These are phyloP conservation scores for Sporothrix pseudoabietina DNA, from an alignment of 2,329 filamentous ascomycete genomes.

Conservation along the genomic window DNA sequence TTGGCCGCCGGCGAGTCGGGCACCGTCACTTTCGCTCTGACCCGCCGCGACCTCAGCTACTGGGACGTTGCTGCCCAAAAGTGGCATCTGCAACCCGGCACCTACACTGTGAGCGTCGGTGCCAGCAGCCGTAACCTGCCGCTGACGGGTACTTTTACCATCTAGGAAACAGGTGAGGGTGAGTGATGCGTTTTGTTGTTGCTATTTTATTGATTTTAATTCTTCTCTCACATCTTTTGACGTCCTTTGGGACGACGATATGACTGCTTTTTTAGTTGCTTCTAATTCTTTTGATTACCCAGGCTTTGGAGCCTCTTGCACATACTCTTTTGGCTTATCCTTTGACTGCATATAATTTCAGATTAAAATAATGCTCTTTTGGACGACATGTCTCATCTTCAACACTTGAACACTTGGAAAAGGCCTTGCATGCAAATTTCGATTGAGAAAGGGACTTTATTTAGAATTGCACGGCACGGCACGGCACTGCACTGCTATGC, in stretches of 20 bases:
- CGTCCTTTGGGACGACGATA: not conserved
- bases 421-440: not conserved
- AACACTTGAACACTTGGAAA: not conserved
- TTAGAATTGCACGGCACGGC: too few species aligned
- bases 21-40: constrained; percentile 56
- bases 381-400: not conserved
- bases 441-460: too few species aligned
- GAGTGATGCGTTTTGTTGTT: not conserved
- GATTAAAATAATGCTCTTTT: not conserved
- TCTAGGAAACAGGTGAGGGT: constrained; percentile 32
- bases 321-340: not conserved
- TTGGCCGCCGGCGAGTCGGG: constrained; percentile 48
- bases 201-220: not conserved
- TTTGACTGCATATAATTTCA: not conserved
- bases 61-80: constrained; percentile 65
- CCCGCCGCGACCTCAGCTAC: constrained; percentile 64
- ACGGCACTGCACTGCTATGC: not conserved
- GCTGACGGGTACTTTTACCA: constrained; percentile 42
- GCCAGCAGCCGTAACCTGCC: constrained; percentile 49
- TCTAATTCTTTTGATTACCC: not conserved
- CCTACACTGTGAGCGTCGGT: constrained; percentile 48
- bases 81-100: constrained; percentile 55
- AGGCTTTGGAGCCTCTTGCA: not conserved
- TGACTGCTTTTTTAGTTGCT: not conserved
- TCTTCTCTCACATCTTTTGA: not conserved